Conservation (phyloP, 2,329 filamentous ascomycete genomes). For the Hortaea werneckii region DNA sequence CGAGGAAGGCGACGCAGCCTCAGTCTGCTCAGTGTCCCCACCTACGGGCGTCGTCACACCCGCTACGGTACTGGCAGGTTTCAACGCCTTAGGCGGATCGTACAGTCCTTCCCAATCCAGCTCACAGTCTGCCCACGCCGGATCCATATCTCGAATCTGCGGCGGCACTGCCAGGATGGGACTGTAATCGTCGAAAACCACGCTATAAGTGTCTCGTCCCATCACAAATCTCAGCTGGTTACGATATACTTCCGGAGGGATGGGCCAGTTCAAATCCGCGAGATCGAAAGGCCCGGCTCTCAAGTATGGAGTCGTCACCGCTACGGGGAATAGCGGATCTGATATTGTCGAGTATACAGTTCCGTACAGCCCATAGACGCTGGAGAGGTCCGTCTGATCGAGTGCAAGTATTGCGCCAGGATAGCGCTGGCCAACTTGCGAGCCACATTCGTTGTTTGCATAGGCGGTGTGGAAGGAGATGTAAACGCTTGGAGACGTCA, state of each 20-base stretch:
- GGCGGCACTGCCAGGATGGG: conserved; percentile 9
- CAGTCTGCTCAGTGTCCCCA: background rate
- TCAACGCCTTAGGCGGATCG: conserved; percentile 9
- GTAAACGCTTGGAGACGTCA: conserved; percentile 1
- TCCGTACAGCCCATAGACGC: background rate
- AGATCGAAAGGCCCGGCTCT: background rate
- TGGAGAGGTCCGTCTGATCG: background rate
- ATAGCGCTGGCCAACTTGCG: background rate
- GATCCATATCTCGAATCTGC: conserved; percentile 8
- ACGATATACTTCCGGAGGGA: background rate
- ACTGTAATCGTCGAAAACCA: conserved; percentile 6
- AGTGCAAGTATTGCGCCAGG: background rate
- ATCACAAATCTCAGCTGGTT: background rate
- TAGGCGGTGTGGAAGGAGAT: conserved; percentile 4
- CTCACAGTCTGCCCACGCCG: conserved; percentile 9
- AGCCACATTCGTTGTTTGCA: conserved; percentile 2
- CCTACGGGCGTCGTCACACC: background rate
- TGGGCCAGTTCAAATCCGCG: background rate
- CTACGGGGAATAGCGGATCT: background rate
- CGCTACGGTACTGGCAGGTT: background rate
- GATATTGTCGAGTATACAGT: background rate
- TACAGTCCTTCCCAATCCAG: conserved; percentile 9
- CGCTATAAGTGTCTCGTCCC: background rate
- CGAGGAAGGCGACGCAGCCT: background rate
- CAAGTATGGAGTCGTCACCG: background rate